A percentile compares a stretch with the other conserved stretches of the same genome.
Evolutionary conservation across 441 rosid genomes (phyloP).

Genomic region (Pelargonium hybrid): DNA sequence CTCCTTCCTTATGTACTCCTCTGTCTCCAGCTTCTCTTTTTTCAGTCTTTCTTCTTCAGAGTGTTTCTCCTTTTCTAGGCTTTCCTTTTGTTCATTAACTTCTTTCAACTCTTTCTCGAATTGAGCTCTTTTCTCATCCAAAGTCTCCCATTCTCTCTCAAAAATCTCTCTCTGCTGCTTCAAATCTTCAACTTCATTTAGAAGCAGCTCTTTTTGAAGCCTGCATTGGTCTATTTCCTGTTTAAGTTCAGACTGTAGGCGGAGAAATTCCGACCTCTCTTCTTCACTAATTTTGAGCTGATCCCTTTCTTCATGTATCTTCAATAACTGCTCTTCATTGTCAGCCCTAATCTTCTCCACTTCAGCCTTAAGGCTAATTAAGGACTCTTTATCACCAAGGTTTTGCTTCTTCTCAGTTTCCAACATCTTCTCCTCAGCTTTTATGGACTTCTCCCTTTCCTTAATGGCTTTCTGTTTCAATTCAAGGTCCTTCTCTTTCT

Average conservation of each 20-base stretch:
- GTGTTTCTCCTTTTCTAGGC: slow-evolving; percentile 47
- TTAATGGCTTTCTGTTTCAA: slow-evolving; percentile 43
- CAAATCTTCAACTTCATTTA: slow-evolving; percentile 78
- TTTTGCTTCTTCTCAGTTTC: slow-evolving; percentile 45
- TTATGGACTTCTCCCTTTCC: slow-evolving; percentile 59
- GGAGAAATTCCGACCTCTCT: slow-evolving; percentile 62
- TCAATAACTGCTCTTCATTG: slow-evolving; percentile 51
- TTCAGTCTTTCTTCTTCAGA: slow-evolving; percentile 57
- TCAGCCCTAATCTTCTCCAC: slow-evolving; percentile 54
- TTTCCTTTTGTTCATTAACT: slow-evolving; percentile 41
- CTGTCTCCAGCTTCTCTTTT: slow-evolving; percentile 43
- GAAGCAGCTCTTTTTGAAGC: slow-evolving; percentile 55
- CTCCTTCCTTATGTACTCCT: slow-evolving; percentile 48
- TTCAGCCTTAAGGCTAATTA: slow-evolving; percentile 45
- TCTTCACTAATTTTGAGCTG: slow-evolving; percentile 56
- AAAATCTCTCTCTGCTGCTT: slow-evolving; percentile 71
- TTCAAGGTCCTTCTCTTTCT: slow-evolving; percentile 62
- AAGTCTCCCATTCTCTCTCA: slow-evolving; percentile 88
- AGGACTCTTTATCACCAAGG: slow-evolving; percentile 40
- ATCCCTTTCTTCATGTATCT: slow-evolving; percentile 52
- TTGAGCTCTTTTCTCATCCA: slow-evolving; percentile 62
- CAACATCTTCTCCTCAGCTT: slow-evolving; percentile 49
- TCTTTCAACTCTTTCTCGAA: slow-evolving; percentile 46
- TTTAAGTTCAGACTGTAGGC: slow-evolving; percentile 66
- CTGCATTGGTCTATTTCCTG: slow-evolving; percentile 64